phyloP scores from a whole-genome alignment of 176 grass and related monocot genomes.

The Ensete glaucum region DNA sequence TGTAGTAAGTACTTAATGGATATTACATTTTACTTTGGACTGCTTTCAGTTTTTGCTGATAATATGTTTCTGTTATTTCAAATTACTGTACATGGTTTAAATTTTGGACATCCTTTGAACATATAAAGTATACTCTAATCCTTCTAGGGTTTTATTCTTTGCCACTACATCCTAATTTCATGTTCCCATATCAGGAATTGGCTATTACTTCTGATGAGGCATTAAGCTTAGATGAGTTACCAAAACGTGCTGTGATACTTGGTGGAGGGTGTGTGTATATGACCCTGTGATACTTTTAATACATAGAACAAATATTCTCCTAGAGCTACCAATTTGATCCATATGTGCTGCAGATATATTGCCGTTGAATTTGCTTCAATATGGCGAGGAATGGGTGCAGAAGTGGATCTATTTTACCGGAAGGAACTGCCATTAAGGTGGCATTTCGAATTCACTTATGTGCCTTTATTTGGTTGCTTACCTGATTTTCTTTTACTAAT shows the following conservation, averaged over 20 bases:
- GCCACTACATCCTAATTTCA: neutral
- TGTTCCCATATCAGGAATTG: slow-evolving; percentile 53
- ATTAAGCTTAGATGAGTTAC: slow-evolving; percentile 87
- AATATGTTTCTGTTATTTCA: too few species aligned
- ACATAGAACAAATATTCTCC: neutral
- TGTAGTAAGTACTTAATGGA: too few species aligned
- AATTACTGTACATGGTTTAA: too few species aligned
- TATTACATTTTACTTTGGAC: too few species aligned
- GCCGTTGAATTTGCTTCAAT: slow-evolving; percentile 99
- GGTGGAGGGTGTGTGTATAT: slow-evolving; percentile 58
- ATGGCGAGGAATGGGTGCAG: slow-evolving; percentile 81
- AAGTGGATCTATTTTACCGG: slow-evolving; percentile 83
- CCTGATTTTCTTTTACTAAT: neutral
- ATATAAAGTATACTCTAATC: neutral
- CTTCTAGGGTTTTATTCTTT: neutral
- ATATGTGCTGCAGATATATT: slow-evolving; percentile 57
- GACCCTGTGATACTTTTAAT: neutral
- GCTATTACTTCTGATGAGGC: slow-evolving; percentile 96
- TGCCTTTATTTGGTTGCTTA: neutral
- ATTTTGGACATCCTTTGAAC: neutral
- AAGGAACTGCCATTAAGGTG: slow-evolving; percentile 87
- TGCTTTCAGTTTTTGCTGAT: too few species aligned
- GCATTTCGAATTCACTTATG: neutral
- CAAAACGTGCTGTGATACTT: slow-evolving; percentile 76
- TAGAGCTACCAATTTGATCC: neutral